A percentile compares a stretch with the other conserved stretches of the same genome.
Evolutionary conservation across 2,329 filamentous ascomycete species (phyloP).

Genomic region (Fusarium hostae): DNA sequence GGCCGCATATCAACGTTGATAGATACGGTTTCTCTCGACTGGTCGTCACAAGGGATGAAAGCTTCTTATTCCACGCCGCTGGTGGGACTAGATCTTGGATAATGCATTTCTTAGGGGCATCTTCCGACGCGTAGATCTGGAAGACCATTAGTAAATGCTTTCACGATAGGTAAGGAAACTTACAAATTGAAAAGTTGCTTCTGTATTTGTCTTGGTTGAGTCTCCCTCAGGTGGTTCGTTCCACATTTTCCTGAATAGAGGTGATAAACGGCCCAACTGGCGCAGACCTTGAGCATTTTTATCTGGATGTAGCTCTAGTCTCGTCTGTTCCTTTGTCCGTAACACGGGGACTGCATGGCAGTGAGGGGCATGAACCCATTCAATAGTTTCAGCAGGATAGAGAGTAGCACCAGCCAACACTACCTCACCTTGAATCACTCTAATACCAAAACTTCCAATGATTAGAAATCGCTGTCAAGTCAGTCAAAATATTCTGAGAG

Average conservation of each 20-base stretch:
- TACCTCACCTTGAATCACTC: conserved; percentile 69
- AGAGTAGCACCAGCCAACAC: conserved; percentile 74
- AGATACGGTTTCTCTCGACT: conserved; percentile 50
- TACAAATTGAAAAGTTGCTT: conserved; percentile 62
- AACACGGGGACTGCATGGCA: conserved; percentile 78
- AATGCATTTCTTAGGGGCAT: conserved; percentile 60
- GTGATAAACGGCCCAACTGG: conserved; percentile 69
- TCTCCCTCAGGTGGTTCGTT: conserved; percentile 54
- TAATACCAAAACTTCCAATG: conserved; percentile 75
- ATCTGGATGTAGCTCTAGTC: conserved; percentile 67
- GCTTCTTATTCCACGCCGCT: conserved; percentile 69
- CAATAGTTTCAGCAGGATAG: conserved; percentile 55
- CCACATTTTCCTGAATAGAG: conserved; percentile 76
- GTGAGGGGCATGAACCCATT: conserved; percentile 73
- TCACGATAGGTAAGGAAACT: conserved; percentile 26
- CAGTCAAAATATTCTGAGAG: conserved; percentile 13
- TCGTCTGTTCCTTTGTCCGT: conserved; percentile 60
- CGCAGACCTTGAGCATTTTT: conserved; percentile 61
- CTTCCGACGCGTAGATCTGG: conserved; percentile 65
- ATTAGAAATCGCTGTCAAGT: conserved; percentile 67
- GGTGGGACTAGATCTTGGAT: conserved; percentile 67
- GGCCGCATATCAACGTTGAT: conserved; percentile 71
- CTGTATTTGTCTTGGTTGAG: conserved; percentile 32
- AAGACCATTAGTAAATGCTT: conserved; percentile 24
- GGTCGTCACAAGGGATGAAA: conserved; percentile 56